phyloP scores from a whole-genome alignment of 371 early-diverging fungal genomes.

The Mortierella sp. region DNA sequence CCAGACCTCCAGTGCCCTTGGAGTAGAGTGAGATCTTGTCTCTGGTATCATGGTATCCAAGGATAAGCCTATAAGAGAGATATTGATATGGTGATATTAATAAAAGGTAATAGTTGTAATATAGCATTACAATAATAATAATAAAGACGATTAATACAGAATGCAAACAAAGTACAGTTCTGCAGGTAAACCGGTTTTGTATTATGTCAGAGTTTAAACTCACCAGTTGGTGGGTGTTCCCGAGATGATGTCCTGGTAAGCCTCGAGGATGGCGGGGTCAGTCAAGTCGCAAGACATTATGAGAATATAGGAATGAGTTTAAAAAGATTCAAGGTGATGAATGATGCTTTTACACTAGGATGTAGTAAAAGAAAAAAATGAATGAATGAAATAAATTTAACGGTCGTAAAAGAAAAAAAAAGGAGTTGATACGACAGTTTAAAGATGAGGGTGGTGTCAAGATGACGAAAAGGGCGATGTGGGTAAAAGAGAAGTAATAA shows the following conservation, averaged over 20 bases:
- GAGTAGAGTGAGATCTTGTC: constrained; percentile 76
- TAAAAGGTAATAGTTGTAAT: too few species aligned
- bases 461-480: too few species aligned
- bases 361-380: background rate
- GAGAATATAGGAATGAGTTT: background rate
- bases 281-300: constrained; percentile 77
- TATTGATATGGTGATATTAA: background rate
- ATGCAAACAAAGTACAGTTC: too few species aligned
- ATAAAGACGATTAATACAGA: too few species aligned
- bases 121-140: too few species aligned
- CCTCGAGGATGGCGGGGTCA: constrained; percentile 72
- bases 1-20: constrained; percentile 69
- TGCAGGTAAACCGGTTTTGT: background rate
- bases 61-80: constrained; percentile 67
- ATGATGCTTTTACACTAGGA: too few species aligned
- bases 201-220: constrained; percentile 3
- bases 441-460: too few species aligned
- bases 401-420: too few species aligned
- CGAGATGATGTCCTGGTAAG: constrained; percentile 72
- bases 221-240: constrained; percentile 71
- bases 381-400: background rate
- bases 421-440: too few species aligned
- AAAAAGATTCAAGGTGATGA: background rate
- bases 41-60: constrained; percentile 79
- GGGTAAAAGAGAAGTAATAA: too few species aligned